Conservation (phyloP, 2,329 filamentous ascomycete genomes). For the Aspergillus brasiliensis region DNA sequence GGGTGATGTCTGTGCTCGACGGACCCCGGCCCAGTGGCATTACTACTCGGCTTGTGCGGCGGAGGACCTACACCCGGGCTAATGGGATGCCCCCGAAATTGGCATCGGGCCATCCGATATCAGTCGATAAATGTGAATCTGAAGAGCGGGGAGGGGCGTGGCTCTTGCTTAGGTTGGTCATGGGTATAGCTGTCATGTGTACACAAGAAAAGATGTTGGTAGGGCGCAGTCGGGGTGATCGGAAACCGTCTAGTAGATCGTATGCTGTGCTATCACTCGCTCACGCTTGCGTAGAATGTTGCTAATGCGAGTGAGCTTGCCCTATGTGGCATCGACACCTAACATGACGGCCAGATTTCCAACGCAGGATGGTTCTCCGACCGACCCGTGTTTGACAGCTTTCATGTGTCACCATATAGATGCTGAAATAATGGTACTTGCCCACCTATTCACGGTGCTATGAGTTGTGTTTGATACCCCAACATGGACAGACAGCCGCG, state of each 20-base stretch:
- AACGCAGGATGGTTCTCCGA: constrained; percentile 1
- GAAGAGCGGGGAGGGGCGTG: neutral
- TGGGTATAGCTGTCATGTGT: constrained; percentile 6
- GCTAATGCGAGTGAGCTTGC: neutral
- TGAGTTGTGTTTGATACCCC: neutral
- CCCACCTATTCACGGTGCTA: neutral
- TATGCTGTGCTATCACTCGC: neutral
- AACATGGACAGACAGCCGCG: neutral
- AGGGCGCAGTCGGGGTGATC: neutral
- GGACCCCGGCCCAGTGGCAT: constrained; percentile 8
- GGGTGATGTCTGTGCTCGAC: constrained; percentile 4
- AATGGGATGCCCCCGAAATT: neutral
- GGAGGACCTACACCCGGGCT: constrained; percentile 6
- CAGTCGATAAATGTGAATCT: neutral
- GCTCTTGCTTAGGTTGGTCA: neutral
- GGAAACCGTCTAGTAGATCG: neutral
- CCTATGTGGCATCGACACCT: constrained; percentile 1
- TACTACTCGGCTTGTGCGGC: constrained; percentile 6
- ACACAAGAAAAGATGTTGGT: neutral
- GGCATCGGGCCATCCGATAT: constrained; percentile 2
- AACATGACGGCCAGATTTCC: neutral
- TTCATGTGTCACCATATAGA: neutral
- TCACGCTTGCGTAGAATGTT: neutral
- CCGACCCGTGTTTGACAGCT: constrained; percentile 8
- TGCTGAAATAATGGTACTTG: neutral